These are phyloP conservation scores for Brassica cretica DNA, from an alignment of 345 rosid genomes.

Conservation along the genomic window DNA sequence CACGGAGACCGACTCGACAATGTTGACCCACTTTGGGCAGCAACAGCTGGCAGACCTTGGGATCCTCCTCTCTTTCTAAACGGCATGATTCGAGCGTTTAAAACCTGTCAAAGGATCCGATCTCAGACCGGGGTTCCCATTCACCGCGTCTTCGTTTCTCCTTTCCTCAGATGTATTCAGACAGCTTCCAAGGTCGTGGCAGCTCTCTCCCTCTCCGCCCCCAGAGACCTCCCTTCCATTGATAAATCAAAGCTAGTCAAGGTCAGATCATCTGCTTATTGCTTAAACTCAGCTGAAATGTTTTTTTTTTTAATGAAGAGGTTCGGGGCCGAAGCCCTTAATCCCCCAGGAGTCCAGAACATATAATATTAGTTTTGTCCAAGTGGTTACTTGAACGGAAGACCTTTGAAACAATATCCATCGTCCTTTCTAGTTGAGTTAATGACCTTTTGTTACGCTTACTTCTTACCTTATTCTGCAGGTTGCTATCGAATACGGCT, in stretches of 20 bases:
- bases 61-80: conserved; percentile 60
- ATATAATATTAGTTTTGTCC: no score
- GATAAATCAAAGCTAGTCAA: conserved; percentile 59
- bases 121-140: conserved; percentile 49
- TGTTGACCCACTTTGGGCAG: conserved; percentile 50
- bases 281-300: not conserved
- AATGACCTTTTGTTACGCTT: not conserved
- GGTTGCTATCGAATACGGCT: conserved; percentile 79
- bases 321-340: no score
- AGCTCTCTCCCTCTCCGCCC: conserved; percentile 47
- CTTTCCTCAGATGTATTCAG: conserved; percentile 80
- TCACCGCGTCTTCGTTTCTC: conserved; percentile 79
- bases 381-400: no score
- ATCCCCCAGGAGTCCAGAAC: no score
- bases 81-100: conserved; percentile 54
- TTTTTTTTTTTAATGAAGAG: no score
- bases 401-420: no score
- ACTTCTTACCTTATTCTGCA: conserved; percentile 19
- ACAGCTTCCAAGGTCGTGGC: conserved; percentile 58
- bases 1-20: conserved; percentile 80
- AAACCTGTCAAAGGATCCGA: conserved; percentile 48
- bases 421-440: not conserved
- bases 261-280: conserved; percentile 39
- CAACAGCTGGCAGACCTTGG: conserved; percentile 63
- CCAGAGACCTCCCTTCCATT: conserved; percentile 37